Evolutionary conservation across 106 monocot genomes (phyloP).

Genomic region (Hemerocallis citrina): DNA sequence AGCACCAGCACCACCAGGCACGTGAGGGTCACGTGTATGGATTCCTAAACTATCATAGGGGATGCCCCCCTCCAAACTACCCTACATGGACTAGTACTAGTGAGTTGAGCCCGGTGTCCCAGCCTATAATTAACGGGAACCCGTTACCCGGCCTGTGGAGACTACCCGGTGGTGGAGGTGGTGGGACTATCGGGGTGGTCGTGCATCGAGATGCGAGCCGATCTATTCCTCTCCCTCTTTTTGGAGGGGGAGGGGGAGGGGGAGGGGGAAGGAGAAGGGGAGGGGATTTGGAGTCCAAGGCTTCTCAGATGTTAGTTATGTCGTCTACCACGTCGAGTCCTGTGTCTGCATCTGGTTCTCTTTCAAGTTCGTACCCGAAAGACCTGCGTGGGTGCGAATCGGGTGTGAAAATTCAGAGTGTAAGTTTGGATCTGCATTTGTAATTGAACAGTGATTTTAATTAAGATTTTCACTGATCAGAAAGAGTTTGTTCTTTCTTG

Average conservation of each 20-base stretch:
- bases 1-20: slow-evolving; percentile 16
- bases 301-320: background rate
- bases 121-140: slow-evolving; percentile 28
- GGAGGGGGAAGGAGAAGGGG: too few relatives aligned
- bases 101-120: slow-evolving; percentile 17
- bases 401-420: slow-evolving; percentile 15
- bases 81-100: slow-evolving; percentile 22
- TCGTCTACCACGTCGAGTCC: background rate
- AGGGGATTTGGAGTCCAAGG: background rate
- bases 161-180: background rate
- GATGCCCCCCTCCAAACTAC: slow-evolving; percentile 26
- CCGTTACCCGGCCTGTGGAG: slow-evolving; percentile 21
- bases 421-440: slow-evolving; percentile 55
- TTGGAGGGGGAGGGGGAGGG: too few relatives aligned
- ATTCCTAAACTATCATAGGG: slow-evolving; percentile 32
- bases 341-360: slow-evolving; percentile 9
- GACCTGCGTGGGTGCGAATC: slow-evolving; percentile 14
- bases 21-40: slow-evolving; percentile 5
- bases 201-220: background rate
- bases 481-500: too few relatives aligned
- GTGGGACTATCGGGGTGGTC: background rate
- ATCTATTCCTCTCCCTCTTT: slow-evolving; percentile 1
- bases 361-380: slow-evolving; percentile 15
- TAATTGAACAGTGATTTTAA: slow-evolving; percentile 8
- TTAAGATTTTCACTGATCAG: too few relatives aligned